phyloP scores from a whole-genome alignment of 2,329 filamentous ascomycete species.

The Scedosporium aurantiacum region DNA sequence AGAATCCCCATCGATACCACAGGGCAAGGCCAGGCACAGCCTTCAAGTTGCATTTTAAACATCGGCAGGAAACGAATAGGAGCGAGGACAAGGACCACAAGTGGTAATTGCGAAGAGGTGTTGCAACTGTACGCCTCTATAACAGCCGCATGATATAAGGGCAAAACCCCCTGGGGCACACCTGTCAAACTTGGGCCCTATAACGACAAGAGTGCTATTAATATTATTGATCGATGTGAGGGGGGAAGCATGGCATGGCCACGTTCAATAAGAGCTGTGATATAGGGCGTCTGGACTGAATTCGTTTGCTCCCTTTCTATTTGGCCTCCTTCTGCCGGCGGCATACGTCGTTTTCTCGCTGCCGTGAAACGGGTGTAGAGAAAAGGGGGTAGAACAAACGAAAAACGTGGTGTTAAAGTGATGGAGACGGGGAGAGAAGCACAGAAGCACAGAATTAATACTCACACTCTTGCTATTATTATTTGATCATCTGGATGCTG shows the following conservation, averaged over 20 bases:
- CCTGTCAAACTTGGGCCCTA: neutral
- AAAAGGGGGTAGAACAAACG: neutral
- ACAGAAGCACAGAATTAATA: neutral
- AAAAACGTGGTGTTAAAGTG: neutral
- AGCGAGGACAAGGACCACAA: too few relatives aligned
- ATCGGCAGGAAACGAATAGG: neutral
- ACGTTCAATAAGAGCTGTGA: too few relatives aligned
- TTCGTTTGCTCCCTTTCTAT: too few relatives aligned
- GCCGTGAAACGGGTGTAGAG: too few relatives aligned
- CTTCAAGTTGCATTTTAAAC: neutral
- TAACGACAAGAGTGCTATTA: neutral
- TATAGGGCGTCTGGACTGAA: too few relatives aligned
- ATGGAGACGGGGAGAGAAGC: neutral
- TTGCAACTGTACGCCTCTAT: too few relatives aligned
- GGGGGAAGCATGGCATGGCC: neutral
- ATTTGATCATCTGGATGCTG: too few relatives aligned
- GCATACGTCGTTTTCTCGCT: too few relatives aligned
- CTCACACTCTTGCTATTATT: too few relatives aligned
- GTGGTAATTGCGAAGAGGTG: too few relatives aligned
- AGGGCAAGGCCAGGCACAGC: neutral
- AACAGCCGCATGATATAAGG: neutral
- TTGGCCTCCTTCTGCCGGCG: too few relatives aligned
- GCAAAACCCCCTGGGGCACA: neutral
- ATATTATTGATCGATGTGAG: neutral
- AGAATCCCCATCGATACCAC: neutral